Base-by-base conservation (phyloP, 139 green algal species). In the Raphidocelis subcapitata region DNA sequence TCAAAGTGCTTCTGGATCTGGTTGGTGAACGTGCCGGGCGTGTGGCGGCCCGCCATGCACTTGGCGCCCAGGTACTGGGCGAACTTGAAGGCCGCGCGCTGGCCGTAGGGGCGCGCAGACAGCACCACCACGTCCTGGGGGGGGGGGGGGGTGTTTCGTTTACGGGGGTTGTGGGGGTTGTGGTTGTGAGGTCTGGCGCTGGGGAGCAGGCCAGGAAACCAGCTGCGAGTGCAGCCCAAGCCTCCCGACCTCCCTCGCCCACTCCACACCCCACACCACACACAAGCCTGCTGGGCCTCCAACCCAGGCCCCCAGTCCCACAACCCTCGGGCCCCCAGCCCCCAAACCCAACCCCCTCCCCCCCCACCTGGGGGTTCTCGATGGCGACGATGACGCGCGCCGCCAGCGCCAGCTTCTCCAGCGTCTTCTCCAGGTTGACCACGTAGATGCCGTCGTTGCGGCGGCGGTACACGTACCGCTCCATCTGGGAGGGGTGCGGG, bases 11-110 rank as follows among this genome's bases (percentile, higher is more conserved):
- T 96, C 84, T 98, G 94, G 62, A 97, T 93, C 90, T 99, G 96
- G 84, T 99, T 99, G 61, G 96, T 99, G 92, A 98, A 99, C 35
- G 95, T 97, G 81, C 95, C 96, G 36, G 96, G 96, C n/a, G 95
- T 99, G 92, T 99, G 96, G 75, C 96, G 91, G 41, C 96, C 96
- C 8, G 96, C 92, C 70, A 98, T 89, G 61, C 90, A 89, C 79
- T 97, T 96, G 79, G 86, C 87, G 33, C 92, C 92, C 23, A 94
- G 93, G 95, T 99, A 98, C 82, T 98, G 92, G 8, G 94, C 91
- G 73, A 99, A 99, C 89, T 99, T 99, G 76, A 99, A 92, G 51
- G 99, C 94, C 21, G 93, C 96, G 63, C 96, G 90, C 88, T 99
- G 96, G 52, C 91, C 93, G 67, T 97, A 98, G 46, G 93, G 93